Evolutionary conservation across 1,284 basidiomycete genomes (phyloP).

Genomic region (Austropuccinia psidii): DNA sequence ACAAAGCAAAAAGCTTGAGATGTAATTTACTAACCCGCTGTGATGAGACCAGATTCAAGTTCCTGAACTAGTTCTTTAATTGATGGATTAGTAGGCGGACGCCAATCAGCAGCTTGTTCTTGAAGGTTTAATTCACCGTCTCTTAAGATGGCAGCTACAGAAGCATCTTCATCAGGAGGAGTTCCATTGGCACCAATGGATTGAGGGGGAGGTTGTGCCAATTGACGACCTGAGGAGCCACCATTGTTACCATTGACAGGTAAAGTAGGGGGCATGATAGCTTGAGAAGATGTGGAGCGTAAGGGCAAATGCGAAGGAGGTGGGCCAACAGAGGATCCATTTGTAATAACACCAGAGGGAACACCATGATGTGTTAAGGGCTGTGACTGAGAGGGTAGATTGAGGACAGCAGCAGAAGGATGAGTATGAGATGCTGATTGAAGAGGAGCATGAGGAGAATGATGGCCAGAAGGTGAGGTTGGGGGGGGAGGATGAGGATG

Average conservation of each 20-base stretch:
- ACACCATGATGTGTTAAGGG: neutral
- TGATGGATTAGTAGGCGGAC: conserved; percentile 2
- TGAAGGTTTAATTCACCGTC: conserved; percentile 8
- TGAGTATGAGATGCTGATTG: neutral
- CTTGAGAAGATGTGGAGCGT: neutral
- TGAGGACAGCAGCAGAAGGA: neutral
- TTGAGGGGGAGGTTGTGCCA: conserved; percentile 30
- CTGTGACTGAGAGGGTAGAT: neutral
- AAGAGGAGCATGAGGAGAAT: conserved; percentile 23
- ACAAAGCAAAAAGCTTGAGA: conserved; percentile 32
- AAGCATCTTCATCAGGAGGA: neutral
- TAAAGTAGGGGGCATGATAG: conserved; percentile 1
- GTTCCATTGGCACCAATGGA: conserved; percentile 4
- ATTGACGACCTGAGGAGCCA: neutral
- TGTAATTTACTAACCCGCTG: conserved; percentile 19
- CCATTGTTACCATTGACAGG: neutral
- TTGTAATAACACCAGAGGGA: neutral
- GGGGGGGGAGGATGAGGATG: conserved; percentile 11
- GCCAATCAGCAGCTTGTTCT: conserved; percentile 13
- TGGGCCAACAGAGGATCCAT: conserved; percentile 7
- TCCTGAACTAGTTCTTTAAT: conserved; percentile 18
- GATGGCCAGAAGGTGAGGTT: conserved; percentile 1
- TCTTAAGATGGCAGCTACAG: conserved; percentile 19
- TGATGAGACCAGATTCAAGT: conserved; percentile 17
- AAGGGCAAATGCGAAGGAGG: neutral